These are phyloP conservation scores for Kwoniella shandongensis DNA, from an alignment of 768 basidiomycete genomes.

Conservation along the genomic window DNA sequence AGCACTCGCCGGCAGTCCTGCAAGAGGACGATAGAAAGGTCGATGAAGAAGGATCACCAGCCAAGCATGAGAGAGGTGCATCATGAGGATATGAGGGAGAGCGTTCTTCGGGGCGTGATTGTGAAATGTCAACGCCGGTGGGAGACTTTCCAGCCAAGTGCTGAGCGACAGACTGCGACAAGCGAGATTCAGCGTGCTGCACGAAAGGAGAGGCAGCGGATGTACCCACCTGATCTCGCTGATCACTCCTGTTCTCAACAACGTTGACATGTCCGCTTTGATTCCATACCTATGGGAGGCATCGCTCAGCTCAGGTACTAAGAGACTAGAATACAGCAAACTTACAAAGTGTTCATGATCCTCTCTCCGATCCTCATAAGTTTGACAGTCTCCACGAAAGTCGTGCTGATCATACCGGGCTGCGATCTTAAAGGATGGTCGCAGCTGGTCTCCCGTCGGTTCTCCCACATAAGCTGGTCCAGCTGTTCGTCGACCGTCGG, in stretches of 20 bases:
- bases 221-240: constrained; percentile 42
- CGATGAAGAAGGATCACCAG: constrained; percentile 43
- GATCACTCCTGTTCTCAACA: constrained; percentile 27
- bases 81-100: constrained; percentile 43
- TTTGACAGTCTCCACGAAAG: constrained; percentile 44
- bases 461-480: constrained; percentile 32
- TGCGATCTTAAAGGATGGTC: constrained; percentile 26
- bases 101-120: constrained; percentile 33
- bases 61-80: constrained; percentile 45
- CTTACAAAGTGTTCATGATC: constrained; percentile 46
- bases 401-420: constrained; percentile 36
- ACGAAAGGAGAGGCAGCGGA: not conserved
- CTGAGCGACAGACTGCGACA: constrained; percentile 31
- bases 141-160: constrained; percentile 40
- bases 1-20: constrained; percentile 13
- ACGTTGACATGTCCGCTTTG: constrained; percentile 29
- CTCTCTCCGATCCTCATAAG: constrained; percentile 40
- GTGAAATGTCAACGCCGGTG: constrained; percentile 31
- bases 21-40: constrained; percentile 41
- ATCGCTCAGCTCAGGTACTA: not conserved
- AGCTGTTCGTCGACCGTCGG: constrained; percentile 36
- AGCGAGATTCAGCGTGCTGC: not conserved
- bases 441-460: not conserved
- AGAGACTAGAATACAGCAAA: not conserved
- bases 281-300: constrained; percentile 35